Percentiles rank a stretch among this genome's conserved stretches.
Evolutionary conservation across 2,329 filamentous ascomycete genomes (phyloP).

Genomic region (Aurifilum marmelostoma): DNA sequence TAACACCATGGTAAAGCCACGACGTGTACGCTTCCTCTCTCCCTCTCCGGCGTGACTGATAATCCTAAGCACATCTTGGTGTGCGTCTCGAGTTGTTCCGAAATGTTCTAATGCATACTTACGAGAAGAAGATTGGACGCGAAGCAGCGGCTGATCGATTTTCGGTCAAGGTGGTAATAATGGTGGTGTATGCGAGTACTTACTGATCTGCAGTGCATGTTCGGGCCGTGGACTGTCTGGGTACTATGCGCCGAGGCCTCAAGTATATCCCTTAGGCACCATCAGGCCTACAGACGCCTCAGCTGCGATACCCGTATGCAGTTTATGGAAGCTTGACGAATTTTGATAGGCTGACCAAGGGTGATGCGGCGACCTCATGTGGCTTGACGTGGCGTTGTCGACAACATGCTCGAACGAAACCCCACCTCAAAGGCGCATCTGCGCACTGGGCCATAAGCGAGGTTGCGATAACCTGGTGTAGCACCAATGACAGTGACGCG

Average conservation of each 20-base stretch:
- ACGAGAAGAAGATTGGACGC: not conserved
- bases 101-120: not conserved
- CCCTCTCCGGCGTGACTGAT: not conserved
- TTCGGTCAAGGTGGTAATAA: not conserved
- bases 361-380: not conserved
- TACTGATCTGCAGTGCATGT: not conserved
- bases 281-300: not conserved
- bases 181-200: not conserved
- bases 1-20: not conserved
- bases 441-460: conserved; percentile 6
- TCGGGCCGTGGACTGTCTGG: not conserved
- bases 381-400: conserved; percentile 9
- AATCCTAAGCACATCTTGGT: not conserved
- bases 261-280: not conserved
- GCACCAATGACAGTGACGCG: conserved; percentile 15
- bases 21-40: too few species aligned
- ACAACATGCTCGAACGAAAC: not conserved
- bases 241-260: not conserved
- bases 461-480: not conserved
- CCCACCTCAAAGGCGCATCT: not conserved
- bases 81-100: not conserved
- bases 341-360: not conserved
- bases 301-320: not conserved
- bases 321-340: not conserved
- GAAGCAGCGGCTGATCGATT: not conserved